Evolutionary conservation across 225 moss, liverwort and hornwort genomes (phyloP), one percentile per base, ranked within the genome.

Genomic region (Marchantia paleacea): DNA sequence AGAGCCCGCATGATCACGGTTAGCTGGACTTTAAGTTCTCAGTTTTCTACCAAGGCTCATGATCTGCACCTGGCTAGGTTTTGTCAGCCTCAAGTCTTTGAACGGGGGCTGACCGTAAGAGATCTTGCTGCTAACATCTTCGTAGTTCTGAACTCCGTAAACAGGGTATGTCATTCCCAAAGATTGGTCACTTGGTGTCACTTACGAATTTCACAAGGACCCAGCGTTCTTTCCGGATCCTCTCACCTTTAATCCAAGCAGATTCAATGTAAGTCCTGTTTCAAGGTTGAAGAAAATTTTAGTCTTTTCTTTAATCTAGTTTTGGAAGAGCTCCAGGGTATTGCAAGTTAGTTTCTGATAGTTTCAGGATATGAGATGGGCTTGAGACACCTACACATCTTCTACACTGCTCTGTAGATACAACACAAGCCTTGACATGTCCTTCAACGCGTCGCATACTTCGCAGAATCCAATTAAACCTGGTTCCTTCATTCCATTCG

Each of bases 401-500:
- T 0, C 0, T 62, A 62, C 6, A 62, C 24, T 5, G 62, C 6
- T 62, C 1, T 8, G 9, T 24, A 22, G n/a, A 62, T 7, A 8
- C 15, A 12, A 31, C 14, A 1, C 6, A 31, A 16, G 69, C 28
- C 4, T n/a, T 5, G 69, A 19, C 16, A 15, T 69, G 14, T 31
- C 10, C n/a, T 48, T 7, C 18, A 19, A 50, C 72, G 12, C 18
- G 22, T 52, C 50, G 20, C n/a, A 14, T 39, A 16, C 24, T 15
- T 7, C 15, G 29, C 53, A 78, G 78, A 53, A 24, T 0, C 26
- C 81, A 31, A 4, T 49, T 22, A 82, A 78, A 64, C 78, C 78
- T 1, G 50, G 51, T 62, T 57, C 72, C 7, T 82, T 47, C 72
- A 82, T 78, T 12, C 78, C 78, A 16, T 78, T 82, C 24, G 82